Percentiles rank a stretch among this genome's conserved stretches.
phyloP scores from a whole-genome alignment of 2,329 filamentous ascomycete genomes.

The Xylaria digitata region DNA sequence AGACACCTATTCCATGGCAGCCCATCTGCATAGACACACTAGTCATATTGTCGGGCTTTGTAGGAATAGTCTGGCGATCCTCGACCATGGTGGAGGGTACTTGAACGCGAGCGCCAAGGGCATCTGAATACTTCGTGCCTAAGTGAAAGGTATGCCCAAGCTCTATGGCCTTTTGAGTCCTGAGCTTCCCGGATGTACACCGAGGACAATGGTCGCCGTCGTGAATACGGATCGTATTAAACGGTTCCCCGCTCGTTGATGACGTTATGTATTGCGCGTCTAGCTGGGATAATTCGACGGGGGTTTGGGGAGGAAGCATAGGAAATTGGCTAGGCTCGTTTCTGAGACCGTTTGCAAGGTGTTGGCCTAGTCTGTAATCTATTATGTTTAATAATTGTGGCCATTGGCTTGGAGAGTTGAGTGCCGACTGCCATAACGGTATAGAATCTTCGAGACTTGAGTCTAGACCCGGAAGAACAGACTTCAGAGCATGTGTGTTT shows the following conservation, averaged over 20 bases:
- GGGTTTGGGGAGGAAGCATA: slow-evolving; percentile 35
- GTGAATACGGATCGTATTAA: slow-evolving; percentile 74
- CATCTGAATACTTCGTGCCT: slow-evolving; percentile 85
- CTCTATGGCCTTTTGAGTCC: slow-evolving; percentile 81
- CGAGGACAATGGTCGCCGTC: slow-evolving; percentile 78
- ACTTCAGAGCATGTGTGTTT: slow-evolving; percentile 72
- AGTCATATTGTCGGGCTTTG: slow-evolving; percentile 42
- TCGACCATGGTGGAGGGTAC: slow-evolving; percentile 50
- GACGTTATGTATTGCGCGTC: slow-evolving; percentile 40
- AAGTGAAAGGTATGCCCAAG: slow-evolving; percentile 96
- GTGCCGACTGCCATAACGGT: slow-evolving; percentile 62
- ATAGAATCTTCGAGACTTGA: slow-evolving; percentile 72
- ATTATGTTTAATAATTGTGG: slow-evolving; percentile 46
- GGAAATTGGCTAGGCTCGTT: slow-evolving; percentile 23
- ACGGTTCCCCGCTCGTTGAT: slow-evolving; percentile 48
- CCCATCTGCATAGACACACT: slow-evolving; percentile 84
- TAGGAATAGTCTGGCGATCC: slow-evolving; percentile 28
- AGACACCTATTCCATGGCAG: slow-evolving; percentile 94
- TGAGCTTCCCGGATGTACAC: slow-evolving; percentile 73
- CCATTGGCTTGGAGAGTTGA: slow-evolving; percentile 42
- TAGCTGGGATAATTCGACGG: slow-evolving; percentile 32
- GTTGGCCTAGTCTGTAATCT: slow-evolving; percentile 50
- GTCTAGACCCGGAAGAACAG: slow-evolving; percentile 74
- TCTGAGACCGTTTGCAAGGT: slow-evolving; percentile 36
- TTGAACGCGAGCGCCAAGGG: slow-evolving; percentile 73